These are phyloP conservation scores for Fusarium tjaetaba DNA, from an alignment of 2,329 filamentous ascomycete genomes.

Conservation along the genomic window DNA sequence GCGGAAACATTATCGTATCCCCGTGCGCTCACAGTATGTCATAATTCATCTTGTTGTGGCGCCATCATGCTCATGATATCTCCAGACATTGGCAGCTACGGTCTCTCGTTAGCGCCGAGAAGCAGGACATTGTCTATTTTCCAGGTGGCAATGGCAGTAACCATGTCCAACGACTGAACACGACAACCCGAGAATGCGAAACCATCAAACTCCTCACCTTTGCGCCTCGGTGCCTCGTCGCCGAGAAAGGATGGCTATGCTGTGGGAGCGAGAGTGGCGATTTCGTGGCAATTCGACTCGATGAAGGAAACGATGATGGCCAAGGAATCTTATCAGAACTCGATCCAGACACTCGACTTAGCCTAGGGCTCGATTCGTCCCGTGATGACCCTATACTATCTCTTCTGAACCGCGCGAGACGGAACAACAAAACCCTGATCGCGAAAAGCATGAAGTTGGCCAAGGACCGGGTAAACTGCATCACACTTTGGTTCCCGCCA, in stretches of 20 bases:
- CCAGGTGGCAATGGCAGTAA: constrained; percentile 76
- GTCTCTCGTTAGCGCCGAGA: constrained; percentile 85
- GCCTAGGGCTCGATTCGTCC: constrained; percentile 46
- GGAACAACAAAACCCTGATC: constrained; percentile 56
- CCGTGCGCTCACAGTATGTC: constrained; percentile 72
- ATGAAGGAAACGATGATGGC: constrained; percentile 49
- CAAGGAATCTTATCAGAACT: constrained; percentile 42
- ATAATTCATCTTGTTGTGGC: constrained; percentile 34
- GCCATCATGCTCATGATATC: constrained; percentile 22
- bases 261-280: constrained; percentile 90
- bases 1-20: constrained; percentile 74
- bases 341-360: constrained; percentile 49
- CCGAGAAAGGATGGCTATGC: constrained; percentile 87
- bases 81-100: constrained; percentile 86
- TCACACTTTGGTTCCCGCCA: constrained; percentile 70
- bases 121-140: constrained; percentile 83
- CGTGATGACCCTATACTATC: constrained; percentile 49
- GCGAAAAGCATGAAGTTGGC: constrained; percentile 65
- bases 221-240: constrained; percentile 86
- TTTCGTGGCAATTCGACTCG: constrained; percentile 80
- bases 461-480: constrained; percentile 71
- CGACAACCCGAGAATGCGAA: constrained; percentile 75
- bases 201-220: constrained; percentile 77
- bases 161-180: constrained; percentile 74
- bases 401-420: constrained; percentile 52